Evolutionary conservation across 2,329 filamentous ascomycete genomes (phyloP).

Genomic region (Sporothrix brasiliensis): DNA sequence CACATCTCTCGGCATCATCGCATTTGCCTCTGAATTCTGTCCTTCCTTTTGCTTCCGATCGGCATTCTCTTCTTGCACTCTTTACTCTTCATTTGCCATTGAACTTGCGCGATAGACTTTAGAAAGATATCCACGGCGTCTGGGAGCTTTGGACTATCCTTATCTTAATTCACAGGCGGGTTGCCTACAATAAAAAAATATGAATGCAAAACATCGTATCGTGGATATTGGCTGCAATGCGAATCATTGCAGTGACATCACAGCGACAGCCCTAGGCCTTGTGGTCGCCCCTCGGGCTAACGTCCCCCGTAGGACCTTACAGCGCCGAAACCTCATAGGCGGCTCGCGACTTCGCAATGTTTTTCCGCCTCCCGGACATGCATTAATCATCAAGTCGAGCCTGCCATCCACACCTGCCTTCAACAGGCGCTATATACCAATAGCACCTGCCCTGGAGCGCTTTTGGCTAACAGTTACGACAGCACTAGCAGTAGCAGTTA

Average conservation of each 20-base stretch:
- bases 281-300: not conserved
- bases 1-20: slow-evolving; percentile 12
- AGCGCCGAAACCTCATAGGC: too few species aligned
- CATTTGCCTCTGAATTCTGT: not conserved
- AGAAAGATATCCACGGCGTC: slow-evolving; percentile 34
- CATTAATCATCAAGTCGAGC: too few species aligned
- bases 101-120: slow-evolving; percentile 30
- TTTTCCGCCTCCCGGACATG: too few species aligned
- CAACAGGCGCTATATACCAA: too few species aligned
- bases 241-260: not conserved
- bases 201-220: not conserved
- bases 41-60: not conserved
- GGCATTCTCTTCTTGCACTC: slow-evolving; percentile 29
- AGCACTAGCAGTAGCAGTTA: too few species aligned
- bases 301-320: not conserved
- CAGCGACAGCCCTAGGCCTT: not conserved
- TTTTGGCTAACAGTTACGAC: too few species aligned
- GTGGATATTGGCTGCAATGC: not conserved
- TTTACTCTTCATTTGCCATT: slow-evolving; percentile 12
- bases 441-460: too few species aligned
- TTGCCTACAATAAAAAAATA: slow-evolving; percentile 9
- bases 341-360: too few species aligned
- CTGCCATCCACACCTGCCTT: too few species aligned
- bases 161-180: not conserved
- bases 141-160: slow-evolving; percentile 23